Base-by-base conservation (phyloP, 441 rosid species). In the Arabidopsis hybrid region DNA sequence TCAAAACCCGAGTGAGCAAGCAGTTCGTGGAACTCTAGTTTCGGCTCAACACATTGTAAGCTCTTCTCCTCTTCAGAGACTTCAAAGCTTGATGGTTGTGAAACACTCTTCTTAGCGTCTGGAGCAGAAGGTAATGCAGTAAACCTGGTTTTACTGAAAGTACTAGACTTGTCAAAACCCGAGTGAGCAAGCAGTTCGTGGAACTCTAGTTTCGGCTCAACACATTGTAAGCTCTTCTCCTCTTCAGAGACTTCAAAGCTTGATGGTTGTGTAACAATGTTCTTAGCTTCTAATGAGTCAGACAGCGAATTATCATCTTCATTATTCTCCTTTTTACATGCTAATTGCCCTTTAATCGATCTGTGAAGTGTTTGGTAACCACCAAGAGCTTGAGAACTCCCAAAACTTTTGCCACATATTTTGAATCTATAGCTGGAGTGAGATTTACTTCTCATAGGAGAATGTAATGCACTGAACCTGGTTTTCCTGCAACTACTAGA, bases 331-430 rank as follows among this genome's bases (percentile, higher is more conserved):
- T 9, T 68, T 67, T 35, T 53, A 43, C 9, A 16, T 3, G 13
- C 58, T 56, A 67, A 14, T 43, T 13, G 0, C 14, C 42, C 55
- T 17, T 5, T 59, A 31, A 6, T 10, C 39, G 38, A 43, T 71
- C 79, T 75, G 67, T 88, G 90, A 46, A 72, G 58, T 35, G 74
- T 82, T 72, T 86, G 81, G 79, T 87, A 92, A 31, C 90, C 86
- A 59, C 87, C 88, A 60, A 85, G 87, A 45, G 84, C 86, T 76
- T 82, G 86, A 58, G 51, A 62, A 71, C 83, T 67, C 16, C 47
- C 59, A 80, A 86, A 84, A 14, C 17, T 74, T 74, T 80, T 84
- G 70, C 70, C 75, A 80, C 91, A 92, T 75, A 71, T 64, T 66
- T 71, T 73, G 74, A 88, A 84, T 65, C 51, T 67, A 80, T 60